Evolutionary conservation across 495 filamentous ascomycete species (phyloP).

Genomic region (Penicillium subrubescens): DNA sequence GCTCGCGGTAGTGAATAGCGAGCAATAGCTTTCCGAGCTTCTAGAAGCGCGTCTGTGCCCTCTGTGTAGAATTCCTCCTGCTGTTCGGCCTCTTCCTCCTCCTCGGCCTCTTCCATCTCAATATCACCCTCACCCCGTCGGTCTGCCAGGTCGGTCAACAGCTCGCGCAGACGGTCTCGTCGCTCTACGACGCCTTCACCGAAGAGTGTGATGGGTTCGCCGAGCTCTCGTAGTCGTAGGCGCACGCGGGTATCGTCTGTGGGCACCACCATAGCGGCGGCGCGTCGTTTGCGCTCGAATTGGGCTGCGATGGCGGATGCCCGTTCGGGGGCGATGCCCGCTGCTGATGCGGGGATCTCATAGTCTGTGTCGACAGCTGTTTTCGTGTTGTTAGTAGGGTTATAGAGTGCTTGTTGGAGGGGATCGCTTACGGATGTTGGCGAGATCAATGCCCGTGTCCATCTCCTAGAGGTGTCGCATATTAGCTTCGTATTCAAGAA

Average conservation of each 20-base stretch:
- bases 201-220: constrained; percentile 92
- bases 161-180: constrained; percentile 81
- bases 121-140: constrained; percentile 63
- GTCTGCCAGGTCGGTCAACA: constrained; percentile 76
- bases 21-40: constrained; percentile 80
- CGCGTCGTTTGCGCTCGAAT: constrained; percentile 84
- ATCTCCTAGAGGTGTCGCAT: constrained; percentile 42
- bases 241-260: constrained; percentile 92
- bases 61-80: constrained; percentile 97
- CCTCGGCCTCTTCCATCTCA: constrained; percentile 55
- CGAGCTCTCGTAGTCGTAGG: constrained; percentile 74
- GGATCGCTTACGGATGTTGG: constrained; percentile 70
- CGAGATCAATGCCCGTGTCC: constrained; percentile 74
- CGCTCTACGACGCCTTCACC: constrained; percentile 87
- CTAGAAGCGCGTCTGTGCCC: constrained; percentile 71
- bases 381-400: constrained; percentile 3
- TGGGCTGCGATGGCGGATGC: constrained; percentile 88
- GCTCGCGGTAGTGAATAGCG: constrained; percentile 82
- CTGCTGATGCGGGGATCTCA: constrained; percentile 67
- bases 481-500: not conserved
- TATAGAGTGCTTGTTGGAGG: not conserved
- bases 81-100: constrained; percentile 63
- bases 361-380: constrained; percentile 85
- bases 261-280: constrained; percentile 89
- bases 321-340: constrained; percentile 82